These are phyloP conservation scores for Cymbopogon citratus DNA, from an alignment of 176 grass and related monocot species.

Conservation along the genomic window DNA sequence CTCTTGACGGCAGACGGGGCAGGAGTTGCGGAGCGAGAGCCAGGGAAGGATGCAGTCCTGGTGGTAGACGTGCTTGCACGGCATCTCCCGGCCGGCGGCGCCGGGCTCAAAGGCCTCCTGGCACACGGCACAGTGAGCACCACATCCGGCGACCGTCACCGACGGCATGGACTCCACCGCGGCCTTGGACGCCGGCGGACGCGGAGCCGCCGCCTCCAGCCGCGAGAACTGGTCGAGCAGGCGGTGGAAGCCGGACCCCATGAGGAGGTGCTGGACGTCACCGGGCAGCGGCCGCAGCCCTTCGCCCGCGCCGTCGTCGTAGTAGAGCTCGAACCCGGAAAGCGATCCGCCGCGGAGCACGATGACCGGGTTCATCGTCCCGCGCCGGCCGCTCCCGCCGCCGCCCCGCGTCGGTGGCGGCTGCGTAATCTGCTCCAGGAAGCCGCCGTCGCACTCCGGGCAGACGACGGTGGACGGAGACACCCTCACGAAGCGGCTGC, in stretches of 20 bases:
- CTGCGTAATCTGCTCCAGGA: conserved; percentile 65
- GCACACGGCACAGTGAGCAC: conserved; percentile 70
- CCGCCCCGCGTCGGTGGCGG: conserved; percentile 39
- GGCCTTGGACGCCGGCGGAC: conserved; percentile 69
- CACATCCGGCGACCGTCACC: conserved; percentile 30
- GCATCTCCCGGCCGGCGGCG: conserved; percentile 77
- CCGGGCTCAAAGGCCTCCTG: conserved; percentile 83
- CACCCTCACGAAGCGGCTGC: conserved; percentile 66
- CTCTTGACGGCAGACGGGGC: conserved; percentile 83
- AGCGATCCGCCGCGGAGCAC: conserved; percentile 61
- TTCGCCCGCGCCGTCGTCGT: conserved; percentile 65
- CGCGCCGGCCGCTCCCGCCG: conserved; percentile 45
- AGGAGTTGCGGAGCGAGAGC: conserved; percentile 95
- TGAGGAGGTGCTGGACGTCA: conserved; percentile 61
- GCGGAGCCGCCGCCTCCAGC: conserved; percentile 46
- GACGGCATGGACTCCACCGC: conserved; percentile 64
- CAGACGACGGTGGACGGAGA: conserved; percentile 50
- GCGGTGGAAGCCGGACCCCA: conserved; percentile 69
- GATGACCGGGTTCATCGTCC: conserved; percentile 69
- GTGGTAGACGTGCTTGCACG: conserved; percentile 97
- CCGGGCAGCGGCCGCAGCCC: conserved; percentile 59
- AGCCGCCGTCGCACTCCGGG: conserved; percentile 70
- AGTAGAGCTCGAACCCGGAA: conserved; percentile 64
- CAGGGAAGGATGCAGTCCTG: conserved; percentile 94
- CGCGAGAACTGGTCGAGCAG: conserved; percentile 68